Evolutionary conservation across 2,329 filamentous ascomycete species (phyloP).

Genomic region (Pseudogymnoascus sp.): DNA sequence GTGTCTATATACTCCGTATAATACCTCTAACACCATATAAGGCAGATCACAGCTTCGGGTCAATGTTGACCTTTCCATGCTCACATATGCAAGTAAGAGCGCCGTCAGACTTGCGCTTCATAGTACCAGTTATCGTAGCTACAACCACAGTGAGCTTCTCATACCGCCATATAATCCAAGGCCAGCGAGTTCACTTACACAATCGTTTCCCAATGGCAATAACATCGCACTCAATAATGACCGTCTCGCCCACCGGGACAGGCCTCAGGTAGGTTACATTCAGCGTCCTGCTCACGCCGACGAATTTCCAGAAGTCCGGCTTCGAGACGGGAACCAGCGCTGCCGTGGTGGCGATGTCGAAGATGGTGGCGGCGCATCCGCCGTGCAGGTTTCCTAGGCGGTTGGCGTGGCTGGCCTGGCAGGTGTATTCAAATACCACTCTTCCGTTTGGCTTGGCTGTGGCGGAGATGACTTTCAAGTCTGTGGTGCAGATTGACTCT

Average conservation of each 20-base stretch:
- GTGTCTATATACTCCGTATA: not conserved
- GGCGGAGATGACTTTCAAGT: constrained; percentile 22
- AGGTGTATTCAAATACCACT: constrained; percentile 38
- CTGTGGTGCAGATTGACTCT: constrained; percentile 14
- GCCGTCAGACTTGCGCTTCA: constrained; percentile 47
- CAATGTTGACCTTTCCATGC: constrained; percentile 58
- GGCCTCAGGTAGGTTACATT: constrained; percentile 62
- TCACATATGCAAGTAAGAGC: constrained; percentile 51
- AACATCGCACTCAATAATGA: constrained; percentile 51
- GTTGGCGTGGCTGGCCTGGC: constrained; percentile 47
- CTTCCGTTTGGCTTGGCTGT: constrained; percentile 19
- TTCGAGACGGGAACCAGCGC: constrained; percentile 48
- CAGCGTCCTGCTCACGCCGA: constrained; percentile 60
- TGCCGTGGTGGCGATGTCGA: constrained; percentile 58
- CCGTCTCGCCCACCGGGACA: constrained; percentile 47
- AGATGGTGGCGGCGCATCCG: constrained; percentile 57
- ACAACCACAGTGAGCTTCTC: not conserved
- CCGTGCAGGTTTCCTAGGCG: constrained; percentile 50
- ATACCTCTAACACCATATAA: not conserved
- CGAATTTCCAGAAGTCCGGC: constrained; percentile 53
- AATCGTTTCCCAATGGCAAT: constrained; percentile 53
- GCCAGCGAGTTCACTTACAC: constrained; percentile 26
- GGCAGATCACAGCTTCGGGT: constrained; percentile 30
- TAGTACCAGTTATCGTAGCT: constrained; percentile 43
- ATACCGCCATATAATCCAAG: not conserved